These are phyloP conservation scores for Ehretia macrophylla DNA, from an alignment of 257 asterid genomes.

Conservation along the genomic window DNA sequence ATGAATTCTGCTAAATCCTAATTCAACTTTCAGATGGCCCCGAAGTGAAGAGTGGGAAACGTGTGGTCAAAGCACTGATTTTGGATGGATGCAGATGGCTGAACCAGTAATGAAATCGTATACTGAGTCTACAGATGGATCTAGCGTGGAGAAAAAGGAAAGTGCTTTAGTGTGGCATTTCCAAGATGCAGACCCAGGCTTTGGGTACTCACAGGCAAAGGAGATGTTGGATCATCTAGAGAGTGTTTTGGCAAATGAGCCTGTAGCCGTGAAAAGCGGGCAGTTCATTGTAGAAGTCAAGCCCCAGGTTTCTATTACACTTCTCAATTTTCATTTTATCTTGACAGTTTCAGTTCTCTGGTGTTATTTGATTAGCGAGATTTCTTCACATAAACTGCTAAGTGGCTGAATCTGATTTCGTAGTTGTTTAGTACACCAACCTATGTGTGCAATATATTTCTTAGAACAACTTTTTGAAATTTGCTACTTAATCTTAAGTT, in stretches of 20 bases:
- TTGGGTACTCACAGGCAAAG: constrained; percentile 83
- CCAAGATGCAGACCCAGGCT: constrained; percentile 81
- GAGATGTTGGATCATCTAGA: constrained; percentile 94
- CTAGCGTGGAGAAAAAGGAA: constrained; percentile 73
- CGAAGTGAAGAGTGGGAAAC: constrained; percentile 70
- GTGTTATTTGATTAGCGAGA: too few relatives aligned
- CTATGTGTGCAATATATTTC: too few relatives aligned
- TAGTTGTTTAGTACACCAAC: too few relatives aligned
- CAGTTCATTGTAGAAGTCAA: constrained; percentile 90
- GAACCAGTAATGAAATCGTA: constrained; percentile 89
- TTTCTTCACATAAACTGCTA: too few relatives aligned
- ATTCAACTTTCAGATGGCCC: constrained; percentile 55
- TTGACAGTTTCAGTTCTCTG: too few relatives aligned
- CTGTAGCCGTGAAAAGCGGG: constrained; percentile 90
- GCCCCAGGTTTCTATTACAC: constrained; percentile 56
- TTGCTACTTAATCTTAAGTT: too few relatives aligned
- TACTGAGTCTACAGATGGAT: constrained; percentile 91
- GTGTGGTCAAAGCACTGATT: constrained; percentile 57
- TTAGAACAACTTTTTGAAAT: too few relatives aligned
- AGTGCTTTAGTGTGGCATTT: constrained; percentile 93
- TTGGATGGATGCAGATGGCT: constrained; percentile 89
- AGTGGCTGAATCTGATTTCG: too few relatives aligned
- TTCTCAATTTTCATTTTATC: not conserved
- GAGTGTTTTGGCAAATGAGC: constrained; percentile 90
- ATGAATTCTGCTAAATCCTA: too few relatives aligned